Evolutionary conservation across 2,329 filamentous ascomycete species (phyloP).

Genomic region (Raffaelea ambrosiae): DNA sequence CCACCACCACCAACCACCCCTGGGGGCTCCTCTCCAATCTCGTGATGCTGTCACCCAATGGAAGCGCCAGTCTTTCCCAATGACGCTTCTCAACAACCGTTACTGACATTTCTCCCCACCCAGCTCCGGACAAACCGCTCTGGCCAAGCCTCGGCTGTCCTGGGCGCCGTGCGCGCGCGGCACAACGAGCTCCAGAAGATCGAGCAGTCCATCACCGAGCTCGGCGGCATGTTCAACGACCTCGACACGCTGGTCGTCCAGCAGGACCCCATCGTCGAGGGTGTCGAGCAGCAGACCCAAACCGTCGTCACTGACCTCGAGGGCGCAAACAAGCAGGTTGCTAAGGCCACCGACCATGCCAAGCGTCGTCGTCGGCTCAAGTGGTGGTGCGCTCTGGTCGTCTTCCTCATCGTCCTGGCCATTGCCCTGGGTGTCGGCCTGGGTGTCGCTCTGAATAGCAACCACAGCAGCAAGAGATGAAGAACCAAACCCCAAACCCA

Average conservation of each 20-base stretch:
- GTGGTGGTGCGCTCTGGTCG: constrained; percentile 67
- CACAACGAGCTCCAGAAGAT: constrained; percentile 79
- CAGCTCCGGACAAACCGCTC: constrained; percentile 68
- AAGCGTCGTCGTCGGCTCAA: constrained; percentile 64
- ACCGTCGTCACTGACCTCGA: constrained; percentile 59
- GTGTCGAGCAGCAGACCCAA: constrained; percentile 57
- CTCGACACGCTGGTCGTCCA: constrained; percentile 66
- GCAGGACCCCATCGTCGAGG: constrained; percentile 56
- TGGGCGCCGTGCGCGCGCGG: constrained; percentile 71
- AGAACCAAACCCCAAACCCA: neutral
- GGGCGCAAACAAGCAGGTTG: constrained; percentile 61
- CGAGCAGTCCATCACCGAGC: constrained; percentile 63
- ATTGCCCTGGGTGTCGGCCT: constrained; percentile 47
- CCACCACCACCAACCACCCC: no score
- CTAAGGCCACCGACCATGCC: constrained; percentile 58
- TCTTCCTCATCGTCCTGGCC: constrained; percentile 47
- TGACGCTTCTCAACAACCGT: no score
- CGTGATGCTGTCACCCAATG: no score
- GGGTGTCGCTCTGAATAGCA: constrained; percentile 32
- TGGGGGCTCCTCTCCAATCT: neutral
- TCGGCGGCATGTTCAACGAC: constrained; percentile 63
- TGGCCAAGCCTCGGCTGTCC: constrained; percentile 62
- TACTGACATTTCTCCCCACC: neutral
- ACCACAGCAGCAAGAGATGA: no score
- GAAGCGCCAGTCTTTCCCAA: no score